Base-by-base conservation (phyloP, 2,329 filamentous ascomycete species). In the Fusarium ramigenum region DNA sequence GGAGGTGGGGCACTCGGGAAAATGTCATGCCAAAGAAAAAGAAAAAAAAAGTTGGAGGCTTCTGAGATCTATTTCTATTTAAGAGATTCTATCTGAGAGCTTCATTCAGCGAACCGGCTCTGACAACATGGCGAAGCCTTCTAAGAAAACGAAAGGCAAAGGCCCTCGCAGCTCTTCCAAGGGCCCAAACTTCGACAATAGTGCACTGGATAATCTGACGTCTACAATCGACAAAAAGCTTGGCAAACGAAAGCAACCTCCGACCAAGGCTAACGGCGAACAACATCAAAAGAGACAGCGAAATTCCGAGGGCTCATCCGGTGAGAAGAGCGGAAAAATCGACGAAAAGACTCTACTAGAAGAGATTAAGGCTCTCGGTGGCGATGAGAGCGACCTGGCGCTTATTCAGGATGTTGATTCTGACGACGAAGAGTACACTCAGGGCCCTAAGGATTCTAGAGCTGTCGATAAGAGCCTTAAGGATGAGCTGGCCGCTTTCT, bases 301-400 rank as follows among this genome's bases (percentile, higher is more conserved):
- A 65, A 82, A 81, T 53, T 77, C 75, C 2, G 75, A 78, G 21
- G 73, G 66, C 14, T 54, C 67, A 30, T 72, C 60, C 32, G 64
- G 74, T 52, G 70, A 78, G 74, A 75, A 74, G 30, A 61, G 69
- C 40, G 37, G 50, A 21, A 74, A 78, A 16, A 77, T 80, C 30
- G 80, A 80, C 28, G 74, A 80, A n/a, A 82, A 83, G 37, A 78
- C 81, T 18, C 82, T 93, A 9, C 82, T 93, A 12, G 86, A 89
- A 63, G 91, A 93, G 77, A 93, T 93, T 69, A 84, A 86, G 72
- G 89, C 89, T 19, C 83, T 93, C 4, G 91, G 90, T 7, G 91
- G 91, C 19, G 89, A 91, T 60, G 89, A 92, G 79, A 85, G 89
- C 46, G 91, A 93, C 71, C 79, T 91, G 47, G 87, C 89, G 40